Percentiles rank a stretch among this genome's conserved stretches.
Conservation (phyloP, 192 early-diverging fungal genomes). For the Entomortierella beljakovae region DNA sequence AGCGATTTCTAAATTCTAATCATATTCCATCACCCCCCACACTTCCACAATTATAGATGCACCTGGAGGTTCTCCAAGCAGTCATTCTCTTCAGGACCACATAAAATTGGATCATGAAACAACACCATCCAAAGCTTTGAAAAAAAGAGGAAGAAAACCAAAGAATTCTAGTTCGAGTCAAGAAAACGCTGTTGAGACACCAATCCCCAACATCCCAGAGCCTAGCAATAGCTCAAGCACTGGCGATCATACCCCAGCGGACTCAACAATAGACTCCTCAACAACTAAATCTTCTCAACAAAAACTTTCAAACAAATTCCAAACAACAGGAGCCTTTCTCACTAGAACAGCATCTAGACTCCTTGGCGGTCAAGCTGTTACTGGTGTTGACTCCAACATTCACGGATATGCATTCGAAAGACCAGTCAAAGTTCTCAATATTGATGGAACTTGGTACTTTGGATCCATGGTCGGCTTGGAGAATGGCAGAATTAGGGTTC, state of each 20-base stretch:
- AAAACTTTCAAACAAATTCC: slow-evolving; percentile 12
- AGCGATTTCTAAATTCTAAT: not conserved
- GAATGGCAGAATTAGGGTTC: slow-evolving; percentile 59
- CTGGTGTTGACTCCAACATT: slow-evolving; percentile 58
- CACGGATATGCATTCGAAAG: slow-evolving; percentile 58
- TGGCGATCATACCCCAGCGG: not conserved
- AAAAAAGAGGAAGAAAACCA: slow-evolving; percentile 28
- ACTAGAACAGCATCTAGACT: slow-evolving; percentile 59
- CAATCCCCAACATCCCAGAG: not conserved
- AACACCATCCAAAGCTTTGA: not conserved
- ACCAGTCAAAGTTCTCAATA: slow-evolving; percentile 56
- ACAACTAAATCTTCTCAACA: not conserved
- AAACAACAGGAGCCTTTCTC: slow-evolving; percentile 64
- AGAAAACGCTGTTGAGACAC: not conserved
- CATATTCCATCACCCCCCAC: not conserved
- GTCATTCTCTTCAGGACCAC: not conserved
- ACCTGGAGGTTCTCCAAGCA: not conserved
- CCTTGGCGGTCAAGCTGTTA: slow-evolving; percentile 44
- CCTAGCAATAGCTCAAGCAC: not conserved
- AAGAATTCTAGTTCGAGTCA: slow-evolving; percentile 1
- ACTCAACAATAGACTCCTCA: not conserved
- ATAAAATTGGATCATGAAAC: not conserved
- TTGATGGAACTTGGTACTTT: slow-evolving; percentile 59
- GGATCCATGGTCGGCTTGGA: slow-evolving; percentile 56
- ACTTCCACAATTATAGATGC: too few species aligned